Evolutionary conservation across 1,284 basidiomycete genomes (phyloP).

Genomic region (Naganishia liquefaciens): DNA sequence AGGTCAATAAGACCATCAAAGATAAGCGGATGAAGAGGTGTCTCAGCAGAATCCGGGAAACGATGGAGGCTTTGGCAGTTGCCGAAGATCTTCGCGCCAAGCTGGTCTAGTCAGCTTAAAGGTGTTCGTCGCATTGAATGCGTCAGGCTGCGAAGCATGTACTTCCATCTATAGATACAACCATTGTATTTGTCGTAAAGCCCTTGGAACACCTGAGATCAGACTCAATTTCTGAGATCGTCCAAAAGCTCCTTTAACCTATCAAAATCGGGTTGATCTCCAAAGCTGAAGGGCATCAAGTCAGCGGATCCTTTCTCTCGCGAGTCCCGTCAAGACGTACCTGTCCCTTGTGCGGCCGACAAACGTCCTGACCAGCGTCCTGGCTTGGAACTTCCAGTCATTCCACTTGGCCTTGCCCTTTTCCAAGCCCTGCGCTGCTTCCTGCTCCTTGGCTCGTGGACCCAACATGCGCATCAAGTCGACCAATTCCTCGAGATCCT

Average conservation of each 20-base stretch:
- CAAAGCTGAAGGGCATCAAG: constrained; percentile 58
- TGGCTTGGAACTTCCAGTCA: constrained; percentile 79
- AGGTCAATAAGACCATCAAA: constrained; percentile 7
- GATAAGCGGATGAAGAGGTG: constrained; percentile 26
- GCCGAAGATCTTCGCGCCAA: constrained; percentile 19
- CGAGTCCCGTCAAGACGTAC: constrained; percentile 39
- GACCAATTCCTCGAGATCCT: constrained; percentile 77
- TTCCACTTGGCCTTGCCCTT: constrained; percentile 50
- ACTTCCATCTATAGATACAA: constrained; percentile 1
- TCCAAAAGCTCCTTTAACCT: constrained; percentile 61
- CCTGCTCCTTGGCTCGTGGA: constrained; percentile 60
- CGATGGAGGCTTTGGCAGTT: constrained; percentile 15
- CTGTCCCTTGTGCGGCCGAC: constrained; percentile 63
- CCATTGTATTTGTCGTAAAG: background rate
- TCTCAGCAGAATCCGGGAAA: constrained; percentile 26
- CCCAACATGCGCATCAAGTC: constrained; percentile 81
- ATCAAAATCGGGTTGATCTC: constrained; percentile 81
- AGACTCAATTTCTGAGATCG: constrained; percentile 40
- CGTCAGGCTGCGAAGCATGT: background rate
- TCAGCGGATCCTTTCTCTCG: background rate
- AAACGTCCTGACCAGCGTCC: constrained; percentile 84
- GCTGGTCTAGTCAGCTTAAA: background rate
- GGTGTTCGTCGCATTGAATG: background rate
- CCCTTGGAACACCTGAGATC: background rate
- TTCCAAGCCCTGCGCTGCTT: constrained; percentile 54